These are phyloP conservation scores for Megacollybia marginata DNA, from an alignment of 768 basidiomycete genomes.

Conservation along the genomic window DNA sequence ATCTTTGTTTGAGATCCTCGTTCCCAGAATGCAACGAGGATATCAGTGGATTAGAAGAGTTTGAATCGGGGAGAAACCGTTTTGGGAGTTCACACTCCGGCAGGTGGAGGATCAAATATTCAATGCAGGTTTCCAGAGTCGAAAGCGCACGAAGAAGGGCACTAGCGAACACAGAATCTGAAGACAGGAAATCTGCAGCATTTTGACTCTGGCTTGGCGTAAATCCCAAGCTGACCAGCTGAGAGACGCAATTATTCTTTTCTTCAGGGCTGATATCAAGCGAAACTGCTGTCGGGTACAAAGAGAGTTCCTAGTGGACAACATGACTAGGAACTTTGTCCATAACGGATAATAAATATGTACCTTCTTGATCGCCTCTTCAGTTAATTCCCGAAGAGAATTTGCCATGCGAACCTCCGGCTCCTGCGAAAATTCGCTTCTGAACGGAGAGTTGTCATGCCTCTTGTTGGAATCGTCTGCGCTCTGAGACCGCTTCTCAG, in stretches of 20 bases:
- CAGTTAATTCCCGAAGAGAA: constrained; percentile 69
- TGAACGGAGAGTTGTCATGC: constrained; percentile 11
- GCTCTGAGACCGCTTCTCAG: constrained; percentile 32
- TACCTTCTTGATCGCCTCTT: constrained; percentile 75
- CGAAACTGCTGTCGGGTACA: constrained; percentile 37
- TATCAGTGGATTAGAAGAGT: constrained; percentile 65
- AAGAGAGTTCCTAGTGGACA: constrained; percentile 34
- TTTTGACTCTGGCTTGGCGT: constrained; percentile 41
- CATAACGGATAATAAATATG: neutral
- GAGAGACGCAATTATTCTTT: constrained; percentile 23
- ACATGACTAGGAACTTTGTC: neutral
- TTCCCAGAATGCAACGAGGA: constrained; percentile 55
- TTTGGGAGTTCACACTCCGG: constrained; percentile 85
- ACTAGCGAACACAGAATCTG: constrained; percentile 49
- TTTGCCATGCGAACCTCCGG: constrained; percentile 84
- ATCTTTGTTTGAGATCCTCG: constrained; percentile 61
- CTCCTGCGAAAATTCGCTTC: constrained; percentile 34
- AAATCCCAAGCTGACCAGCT: constrained; percentile 70
- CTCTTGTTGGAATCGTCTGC: constrained; percentile 3
- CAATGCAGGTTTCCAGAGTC: constrained; percentile 72
- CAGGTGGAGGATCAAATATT: constrained; percentile 75
- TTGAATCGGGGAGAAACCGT: constrained; percentile 56
- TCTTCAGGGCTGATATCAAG: neutral
- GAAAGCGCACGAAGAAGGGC: constrained; percentile 53
- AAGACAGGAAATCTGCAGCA: constrained; percentile 48